Percentiles rank a stretch among this genome's conserved stretches.
phyloP scores from a whole-genome alignment of 192 early-diverging fungal genomes.

The Fimicolochytrium jonesii region DNA sequence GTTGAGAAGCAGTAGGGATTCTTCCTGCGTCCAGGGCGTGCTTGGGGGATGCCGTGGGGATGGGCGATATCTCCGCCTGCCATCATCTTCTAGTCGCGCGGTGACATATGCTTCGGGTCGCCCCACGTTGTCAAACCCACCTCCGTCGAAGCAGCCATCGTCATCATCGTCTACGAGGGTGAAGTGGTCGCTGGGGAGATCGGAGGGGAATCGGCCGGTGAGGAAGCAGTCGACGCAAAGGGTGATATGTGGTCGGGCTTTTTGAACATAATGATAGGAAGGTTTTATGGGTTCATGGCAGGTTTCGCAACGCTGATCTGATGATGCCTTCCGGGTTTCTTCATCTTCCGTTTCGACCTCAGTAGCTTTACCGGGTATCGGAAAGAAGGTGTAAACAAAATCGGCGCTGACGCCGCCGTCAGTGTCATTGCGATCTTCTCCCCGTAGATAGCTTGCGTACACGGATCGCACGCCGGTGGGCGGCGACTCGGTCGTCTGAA shows the following conservation, averaged over 20 bases:
- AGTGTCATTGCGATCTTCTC: not conserved
- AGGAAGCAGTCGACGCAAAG: slow-evolving; percentile 17
- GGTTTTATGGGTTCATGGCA: not conserved
- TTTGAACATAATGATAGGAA: slow-evolving; percentile 1
- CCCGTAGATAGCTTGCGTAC: not conserved
- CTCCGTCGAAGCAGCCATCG: not conserved
- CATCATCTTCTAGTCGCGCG: not conserved
- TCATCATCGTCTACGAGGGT: not conserved
- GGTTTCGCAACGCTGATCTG: not conserved
- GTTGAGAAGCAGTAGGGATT: not conserved
- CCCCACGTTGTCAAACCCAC: not conserved
- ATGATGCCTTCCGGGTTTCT: too few species aligned
- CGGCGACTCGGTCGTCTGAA: not conserved
- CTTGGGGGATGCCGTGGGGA: not conserved
- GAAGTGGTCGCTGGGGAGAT: slow-evolving; percentile 8
- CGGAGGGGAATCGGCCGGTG: slow-evolving; percentile 8
- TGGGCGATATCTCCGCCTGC: not conserved
- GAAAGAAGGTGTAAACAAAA: not conserved
- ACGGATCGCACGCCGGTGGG: not conserved
- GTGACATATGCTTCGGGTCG: not conserved
- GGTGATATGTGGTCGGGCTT: not conserved
- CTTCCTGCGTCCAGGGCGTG: not conserved
- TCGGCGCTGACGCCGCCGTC: not conserved
- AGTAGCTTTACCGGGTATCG: too few species aligned
- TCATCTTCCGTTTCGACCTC: too few species aligned